These are phyloP conservation scores for Yamadazyma insecticola DNA, from an alignment of 805 yeast genomes.

Conservation along the genomic window DNA sequence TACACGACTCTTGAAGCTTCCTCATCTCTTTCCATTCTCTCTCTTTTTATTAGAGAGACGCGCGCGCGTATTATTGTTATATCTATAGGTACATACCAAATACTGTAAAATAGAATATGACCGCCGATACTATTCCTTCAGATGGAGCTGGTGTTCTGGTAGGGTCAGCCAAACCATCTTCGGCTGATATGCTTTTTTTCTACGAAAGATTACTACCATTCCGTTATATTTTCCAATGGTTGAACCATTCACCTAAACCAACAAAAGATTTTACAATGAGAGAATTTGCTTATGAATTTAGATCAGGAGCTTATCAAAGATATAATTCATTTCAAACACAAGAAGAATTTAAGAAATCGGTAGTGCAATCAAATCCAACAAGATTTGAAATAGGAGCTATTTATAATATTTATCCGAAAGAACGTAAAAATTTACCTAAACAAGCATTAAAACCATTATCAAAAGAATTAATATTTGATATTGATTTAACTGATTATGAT, in stretches of 20 bases:
- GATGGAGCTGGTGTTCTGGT: slow-evolving; percentile 1
- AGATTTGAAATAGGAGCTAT: slow-evolving; percentile 96
- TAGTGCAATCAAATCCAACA: slow-evolving; percentile 69
- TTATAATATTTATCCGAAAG: slow-evolving; percentile 82
- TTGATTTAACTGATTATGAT: slow-evolving; percentile 97
- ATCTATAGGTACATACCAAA: neutral
- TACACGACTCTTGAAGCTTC: neutral
- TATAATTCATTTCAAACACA: slow-evolving; percentile 68
- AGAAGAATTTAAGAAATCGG: slow-evolving; percentile 76
- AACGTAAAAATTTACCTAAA: slow-evolving; percentile 72
- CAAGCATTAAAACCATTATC: slow-evolving; percentile 72
- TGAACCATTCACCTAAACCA: slow-evolving; percentile 78
- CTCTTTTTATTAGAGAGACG: neutral
- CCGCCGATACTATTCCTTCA: neutral
- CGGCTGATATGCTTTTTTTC: slow-evolving; percentile 67
- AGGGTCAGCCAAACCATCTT: slow-evolving; percentile 27
- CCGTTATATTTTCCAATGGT: slow-evolving; percentile 78
- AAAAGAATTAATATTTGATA: slow-evolving; percentile 92
- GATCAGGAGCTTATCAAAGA: slow-evolving; percentile 85
- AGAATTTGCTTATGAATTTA: slow-evolving; percentile 88
- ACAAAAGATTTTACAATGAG: slow-evolving; percentile 76
- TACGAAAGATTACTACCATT: slow-evolving; percentile 74
- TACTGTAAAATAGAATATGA: slow-evolving; percentile 1
- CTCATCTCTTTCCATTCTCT: neutral
- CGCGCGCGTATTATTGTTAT: slow-evolving; percentile 2